phyloP scores from a whole-genome alignment of 768 basidiomycete species.

The Pleurotus djamor region DNA sequence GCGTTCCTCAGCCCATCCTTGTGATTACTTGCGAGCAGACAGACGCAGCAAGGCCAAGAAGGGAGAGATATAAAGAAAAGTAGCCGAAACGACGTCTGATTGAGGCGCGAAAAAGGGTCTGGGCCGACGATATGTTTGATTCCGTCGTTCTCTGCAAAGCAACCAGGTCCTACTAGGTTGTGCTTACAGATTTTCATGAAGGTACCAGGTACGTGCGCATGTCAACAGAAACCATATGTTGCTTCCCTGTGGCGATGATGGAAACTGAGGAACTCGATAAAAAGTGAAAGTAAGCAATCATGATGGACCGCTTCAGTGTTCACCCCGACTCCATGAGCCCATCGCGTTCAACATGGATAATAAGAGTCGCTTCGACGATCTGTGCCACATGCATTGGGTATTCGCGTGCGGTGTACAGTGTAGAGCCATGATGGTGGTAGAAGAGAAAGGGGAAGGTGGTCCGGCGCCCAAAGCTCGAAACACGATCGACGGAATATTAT shows the following conservation, averaged over 20 bases:
- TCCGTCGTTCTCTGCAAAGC: neutral
- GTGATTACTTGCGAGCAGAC: neutral
- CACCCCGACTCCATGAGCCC: too few relatives aligned
- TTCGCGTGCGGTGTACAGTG: too few relatives aligned
- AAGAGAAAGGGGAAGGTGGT: too few relatives aligned
- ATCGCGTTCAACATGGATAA: neutral
- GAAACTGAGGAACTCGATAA: neutral
- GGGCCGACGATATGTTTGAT: neutral
- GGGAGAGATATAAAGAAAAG: too few relatives aligned
- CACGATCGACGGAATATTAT: too few relatives aligned
- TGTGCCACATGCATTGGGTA: neutral
- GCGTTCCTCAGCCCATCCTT: neutral
- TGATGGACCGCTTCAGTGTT: neutral
- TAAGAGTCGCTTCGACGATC: neutral
- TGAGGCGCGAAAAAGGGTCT: neutral
- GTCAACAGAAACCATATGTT: neutral
- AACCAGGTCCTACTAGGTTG: neutral
- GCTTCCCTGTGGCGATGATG: constrained; percentile 4
- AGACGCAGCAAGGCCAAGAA: too few relatives aligned
- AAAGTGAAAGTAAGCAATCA: too few relatives aligned
- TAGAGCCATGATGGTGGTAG: too few relatives aligned
- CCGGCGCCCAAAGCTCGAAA: too few relatives aligned
- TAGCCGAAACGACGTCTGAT: too few relatives aligned
- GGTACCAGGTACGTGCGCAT: constrained; percentile 3
- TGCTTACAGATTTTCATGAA: neutral